These are phyloP conservation scores for Komagataella kurtzmanii DNA, from an alignment of 805 yeast genomes.

Conservation along the genomic window DNA sequence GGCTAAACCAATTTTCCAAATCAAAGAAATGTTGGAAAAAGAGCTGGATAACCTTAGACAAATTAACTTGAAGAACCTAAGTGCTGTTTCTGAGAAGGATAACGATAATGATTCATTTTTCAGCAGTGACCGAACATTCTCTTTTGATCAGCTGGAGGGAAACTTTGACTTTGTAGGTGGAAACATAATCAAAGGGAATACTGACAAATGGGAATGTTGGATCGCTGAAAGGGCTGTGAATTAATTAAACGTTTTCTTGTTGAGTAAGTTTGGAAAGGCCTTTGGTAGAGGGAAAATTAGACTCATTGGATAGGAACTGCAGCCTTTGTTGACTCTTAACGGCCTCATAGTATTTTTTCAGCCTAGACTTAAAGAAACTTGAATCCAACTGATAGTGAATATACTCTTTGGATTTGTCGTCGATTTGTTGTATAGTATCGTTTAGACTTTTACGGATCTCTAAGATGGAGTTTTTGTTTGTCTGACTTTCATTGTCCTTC, in stretches of 20 bases:
- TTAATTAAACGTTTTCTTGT: constrained; percentile 5
- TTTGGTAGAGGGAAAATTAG: constrained; percentile 18
- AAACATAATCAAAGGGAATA: constrained; percentile 45
- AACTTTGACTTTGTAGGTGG: constrained; percentile 62
- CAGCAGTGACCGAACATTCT: constrained; percentile 27
- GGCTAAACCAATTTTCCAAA: constrained; percentile 54
- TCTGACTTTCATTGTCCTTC: constrained; percentile 3
- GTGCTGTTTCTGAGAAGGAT: constrained; percentile 31
- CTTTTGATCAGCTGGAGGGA: constrained; percentile 60
- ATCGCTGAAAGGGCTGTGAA: constrained; percentile 63
- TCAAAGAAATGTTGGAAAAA: constrained; percentile 42
- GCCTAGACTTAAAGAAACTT: constrained; percentile 26
- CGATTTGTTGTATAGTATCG: not conserved
- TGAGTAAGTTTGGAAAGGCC: constrained; percentile 5
- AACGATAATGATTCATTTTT: constrained; percentile 7
- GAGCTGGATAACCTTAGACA: constrained; percentile 48
- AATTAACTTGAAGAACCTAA: constrained; percentile 28
- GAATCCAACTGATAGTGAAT: constrained; percentile 24
- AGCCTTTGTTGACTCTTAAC: constrained; percentile 15
- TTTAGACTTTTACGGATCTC: not conserved
- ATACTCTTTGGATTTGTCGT: constrained; percentile 16
- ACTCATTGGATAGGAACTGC: constrained; percentile 12
- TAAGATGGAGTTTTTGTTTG: constrained; percentile 2
- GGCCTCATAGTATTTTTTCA: constrained; percentile 22
- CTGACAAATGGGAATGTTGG: constrained; percentile 64